Percentiles rank a stretch among this genome's conserved stretches.
phyloP scores from a whole-genome alignment of 305 asterid species.

The Stenogyne calaminthoides region DNA sequence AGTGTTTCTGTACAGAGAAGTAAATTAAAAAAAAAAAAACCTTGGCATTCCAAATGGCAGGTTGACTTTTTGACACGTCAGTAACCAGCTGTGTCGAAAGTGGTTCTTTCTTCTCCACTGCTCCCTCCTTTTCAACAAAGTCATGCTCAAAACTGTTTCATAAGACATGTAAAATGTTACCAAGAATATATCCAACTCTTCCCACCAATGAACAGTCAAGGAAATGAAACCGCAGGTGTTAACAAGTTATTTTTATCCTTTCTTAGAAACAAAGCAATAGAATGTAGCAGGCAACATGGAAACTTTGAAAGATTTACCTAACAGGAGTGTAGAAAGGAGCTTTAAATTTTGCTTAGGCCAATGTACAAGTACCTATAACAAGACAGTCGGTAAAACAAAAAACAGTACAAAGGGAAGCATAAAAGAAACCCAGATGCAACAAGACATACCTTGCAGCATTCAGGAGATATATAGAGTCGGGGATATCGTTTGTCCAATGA shows the following conservation, averaged over 20 bases:
- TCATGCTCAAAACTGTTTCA: slow-evolving; percentile 93
- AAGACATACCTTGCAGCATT: slow-evolving; percentile 82
- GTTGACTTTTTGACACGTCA: slow-evolving; percentile 42
- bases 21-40: slow-evolving; percentile 41
- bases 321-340: slow-evolving; percentile 86
- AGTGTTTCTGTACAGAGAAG: background rate
- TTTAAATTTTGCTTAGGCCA: slow-evolving; percentile 79
- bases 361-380: slow-evolving; percentile 70
- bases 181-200: slow-evolving; percentile 3
- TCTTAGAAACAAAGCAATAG: background rate
- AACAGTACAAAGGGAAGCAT: slow-evolving; percentile 8
- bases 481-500: slow-evolving; percentile 91
- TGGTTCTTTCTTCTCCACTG: slow-evolving; percentile 43
- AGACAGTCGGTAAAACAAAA: slow-evolving; percentile 29
- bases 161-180: slow-evolving; percentile 29
- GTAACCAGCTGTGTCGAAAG: slow-evolving; percentile 39
- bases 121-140: slow-evolving; percentile 64
- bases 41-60: slow-evolving; percentile 94
- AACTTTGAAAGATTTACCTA: slow-evolving; percentile 53
- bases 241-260: slow-evolving; percentile 6
- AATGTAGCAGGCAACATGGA: slow-evolving; percentile 18
- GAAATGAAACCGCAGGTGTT: background rate
- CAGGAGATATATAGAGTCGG: slow-evolving; percentile 84
- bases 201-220: slow-evolving; percentile 6
- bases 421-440: slow-evolving; percentile 17